phyloP scores from a whole-genome alignment of 2,329 filamentous ascomycete genomes.

The Penicillium aurantiogriseum region DNA sequence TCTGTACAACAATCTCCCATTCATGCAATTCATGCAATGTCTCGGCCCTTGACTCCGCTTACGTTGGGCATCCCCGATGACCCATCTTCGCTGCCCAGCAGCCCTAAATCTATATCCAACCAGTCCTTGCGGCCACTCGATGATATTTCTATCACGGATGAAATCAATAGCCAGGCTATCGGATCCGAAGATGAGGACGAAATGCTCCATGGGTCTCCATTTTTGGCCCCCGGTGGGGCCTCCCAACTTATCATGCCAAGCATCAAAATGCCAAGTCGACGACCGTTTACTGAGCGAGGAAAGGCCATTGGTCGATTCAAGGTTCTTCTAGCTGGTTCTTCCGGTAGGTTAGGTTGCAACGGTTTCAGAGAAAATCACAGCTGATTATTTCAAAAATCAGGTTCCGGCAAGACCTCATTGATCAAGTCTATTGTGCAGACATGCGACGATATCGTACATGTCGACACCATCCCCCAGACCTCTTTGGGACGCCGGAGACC shows the following conservation, averaged over 20 bases:
- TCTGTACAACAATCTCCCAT: conserved; percentile 21
- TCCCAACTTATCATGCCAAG: conserved; percentile 97
- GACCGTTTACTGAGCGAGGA: conserved; percentile 85
- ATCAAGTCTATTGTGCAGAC: conserved; percentile 83
- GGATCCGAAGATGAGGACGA: conserved; percentile 58
- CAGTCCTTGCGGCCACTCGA: conserved; percentile 60
- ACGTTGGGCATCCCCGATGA: conserved; percentile 48
- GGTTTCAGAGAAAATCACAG: background rate
- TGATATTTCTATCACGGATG: conserved; percentile 55
- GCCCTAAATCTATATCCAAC: conserved; percentile 60
- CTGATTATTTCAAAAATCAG: conserved; percentile 44
- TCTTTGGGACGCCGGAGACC: conserved; percentile 21
- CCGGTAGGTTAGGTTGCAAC: conserved; percentile 54
- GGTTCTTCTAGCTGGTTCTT: conserved; percentile 77
- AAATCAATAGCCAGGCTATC: conserved; percentile 55
- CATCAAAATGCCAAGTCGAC: conserved; percentile 81
- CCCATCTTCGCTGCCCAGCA: conserved; percentile 54
- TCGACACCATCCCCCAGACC: conserved; percentile 60
- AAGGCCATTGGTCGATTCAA: conserved; percentile 83
- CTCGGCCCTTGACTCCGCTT: conserved; percentile 50
- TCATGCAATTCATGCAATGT: conserved; percentile 28
- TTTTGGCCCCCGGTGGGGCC: conserved; percentile 38
- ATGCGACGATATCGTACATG: conserved; percentile 90
- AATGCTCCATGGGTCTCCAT: conserved; percentile 27
- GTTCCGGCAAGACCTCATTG: conserved; percentile 83